phyloP scores from a whole-genome alignment of 1,139 yeast genomes.

The Candida sp. region DNA sequence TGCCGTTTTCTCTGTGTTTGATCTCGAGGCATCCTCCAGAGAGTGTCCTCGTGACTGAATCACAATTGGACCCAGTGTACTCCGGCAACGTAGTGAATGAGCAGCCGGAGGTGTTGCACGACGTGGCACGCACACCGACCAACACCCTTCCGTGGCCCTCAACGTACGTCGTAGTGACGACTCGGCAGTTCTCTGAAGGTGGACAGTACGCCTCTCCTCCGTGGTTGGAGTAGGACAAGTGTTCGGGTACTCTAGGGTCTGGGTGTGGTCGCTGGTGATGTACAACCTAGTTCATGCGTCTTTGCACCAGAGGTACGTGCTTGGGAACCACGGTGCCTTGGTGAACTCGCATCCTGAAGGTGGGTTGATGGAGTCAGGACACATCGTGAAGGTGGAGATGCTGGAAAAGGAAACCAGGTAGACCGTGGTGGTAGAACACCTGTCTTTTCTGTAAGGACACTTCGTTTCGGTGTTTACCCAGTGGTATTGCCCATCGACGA shows the following conservation, averaged over 20 bases:
- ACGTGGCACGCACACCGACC: not conserved
- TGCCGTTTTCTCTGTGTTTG: not conserved
- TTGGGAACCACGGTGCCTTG: not conserved
- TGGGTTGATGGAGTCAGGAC: not conserved
- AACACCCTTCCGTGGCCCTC: not conserved
- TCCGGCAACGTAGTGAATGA: not conserved
- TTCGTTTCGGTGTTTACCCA: not conserved
- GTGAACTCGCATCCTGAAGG: not conserved
- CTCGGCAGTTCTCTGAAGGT: not conserved
- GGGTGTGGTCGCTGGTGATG: not conserved
- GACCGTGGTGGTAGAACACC: not conserved
- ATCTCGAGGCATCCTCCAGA: not conserved
- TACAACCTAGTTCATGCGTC: not conserved
- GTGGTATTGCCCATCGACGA: not conserved
- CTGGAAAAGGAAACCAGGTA: not conserved
- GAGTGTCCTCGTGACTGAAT: not conserved
- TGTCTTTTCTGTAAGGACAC: not conserved
- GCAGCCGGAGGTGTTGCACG: not conserved
- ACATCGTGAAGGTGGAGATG: not conserved
- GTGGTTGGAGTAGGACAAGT: not conserved
- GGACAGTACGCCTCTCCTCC: not conserved
- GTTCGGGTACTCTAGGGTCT: not conserved
- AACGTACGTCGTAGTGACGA: not conserved
- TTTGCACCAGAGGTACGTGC: not conserved
- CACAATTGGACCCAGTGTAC: not conserved